Evolutionary conservation across 1,284 basidiomycete species (phyloP), one percentile per base, ranked within the genome.

Genomic region (Malassezia cuniculi): DNA sequence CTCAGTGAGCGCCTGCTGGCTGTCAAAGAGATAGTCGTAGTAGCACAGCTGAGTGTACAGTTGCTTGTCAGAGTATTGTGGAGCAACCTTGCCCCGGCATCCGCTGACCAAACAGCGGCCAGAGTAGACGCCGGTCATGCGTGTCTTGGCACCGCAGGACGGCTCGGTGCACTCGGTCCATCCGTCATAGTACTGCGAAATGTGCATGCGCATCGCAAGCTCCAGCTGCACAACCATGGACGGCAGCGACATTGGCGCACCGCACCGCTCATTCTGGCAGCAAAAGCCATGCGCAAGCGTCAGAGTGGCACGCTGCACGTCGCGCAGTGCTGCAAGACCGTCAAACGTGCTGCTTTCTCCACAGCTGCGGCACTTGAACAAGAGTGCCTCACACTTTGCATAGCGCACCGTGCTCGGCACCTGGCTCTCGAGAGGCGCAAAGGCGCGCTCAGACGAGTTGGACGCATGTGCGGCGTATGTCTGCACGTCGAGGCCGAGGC

Each of bases 71-170:
- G 40, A 33, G 47, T 63, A 66, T 18, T 33, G 18, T 1, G 30
- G 47, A 27, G 44, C 44, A 0, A 51, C 47, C 5, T 43, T 34
- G 17, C 61, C 63, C 9, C 49, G 35, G 46, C 63, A 66, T 5
- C 53, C 44, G 2, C 36, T 17, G 11, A 52, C 59, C 12, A 63
- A 31, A 39, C 63, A 66, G 3, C 58, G 53, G 30, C 78, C 75
- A 6, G 85, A 85, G 66, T 89, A 93, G 0, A 95, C 85, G 28
- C 82, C 75, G 79, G 93, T 86, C 74, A 79, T 81, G 17, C 87
- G 74, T n/a, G 87, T 87, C 15, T 79, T 74, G 40, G 79, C 75
- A 7, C 77, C 76, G 64, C 93, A 99, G 2, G 79, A 81, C 20
- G 77, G 72, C 50, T 94, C 90, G 54, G 85, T 76, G 69, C 93